Conservation (phyloP, 495 filamentous ascomycete species). For the Cudoniella acicularis region DNA sequence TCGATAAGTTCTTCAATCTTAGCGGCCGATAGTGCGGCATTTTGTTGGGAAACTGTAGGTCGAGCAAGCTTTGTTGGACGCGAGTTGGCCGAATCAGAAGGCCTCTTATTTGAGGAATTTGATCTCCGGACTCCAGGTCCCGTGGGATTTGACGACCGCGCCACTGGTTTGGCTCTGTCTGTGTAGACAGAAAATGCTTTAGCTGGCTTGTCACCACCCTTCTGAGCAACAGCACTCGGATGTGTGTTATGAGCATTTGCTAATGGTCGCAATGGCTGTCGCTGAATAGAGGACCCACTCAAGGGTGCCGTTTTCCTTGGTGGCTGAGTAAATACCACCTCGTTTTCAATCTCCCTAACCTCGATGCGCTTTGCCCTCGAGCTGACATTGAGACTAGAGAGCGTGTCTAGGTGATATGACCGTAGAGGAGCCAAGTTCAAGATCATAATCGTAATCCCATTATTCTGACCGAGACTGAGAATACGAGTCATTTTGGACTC, state of each 20-base stretch:
- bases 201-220: constrained; percentile 63
- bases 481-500: constrained; percentile 98
- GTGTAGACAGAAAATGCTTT: constrained; percentile 83
- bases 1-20: constrained; percentile 88
- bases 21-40: constrained; percentile 60
- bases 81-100: constrained; percentile 35
- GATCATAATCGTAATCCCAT: constrained; percentile 94
- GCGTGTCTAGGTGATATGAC: constrained; percentile 89
- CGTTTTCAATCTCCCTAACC: constrained; percentile 89
- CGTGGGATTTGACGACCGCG: constrained; percentile 26
- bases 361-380: constrained; percentile 97
- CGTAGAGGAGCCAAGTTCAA: constrained; percentile 83
- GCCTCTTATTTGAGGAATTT: constrained; percentile 39
- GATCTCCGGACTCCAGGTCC: constrained; percentile 35
- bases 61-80: constrained; percentile 38
- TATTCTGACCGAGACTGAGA: constrained; percentile 88
- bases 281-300: constrained; percentile 43
- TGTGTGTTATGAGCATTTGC: constrained; percentile 61
- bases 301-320: constrained; percentile 49
- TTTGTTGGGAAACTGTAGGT: constrained; percentile 28
- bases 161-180: constrained; percentile 53
- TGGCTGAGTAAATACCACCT: constrained; percentile 75
- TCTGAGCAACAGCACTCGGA: constrained; percentile 49
- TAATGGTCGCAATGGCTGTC: constrained; percentile 76
- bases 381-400: constrained; percentile 91